phyloP scores from a whole-genome alignment of 345 rosid genomes.

The Eucalyptus virginea region DNA sequence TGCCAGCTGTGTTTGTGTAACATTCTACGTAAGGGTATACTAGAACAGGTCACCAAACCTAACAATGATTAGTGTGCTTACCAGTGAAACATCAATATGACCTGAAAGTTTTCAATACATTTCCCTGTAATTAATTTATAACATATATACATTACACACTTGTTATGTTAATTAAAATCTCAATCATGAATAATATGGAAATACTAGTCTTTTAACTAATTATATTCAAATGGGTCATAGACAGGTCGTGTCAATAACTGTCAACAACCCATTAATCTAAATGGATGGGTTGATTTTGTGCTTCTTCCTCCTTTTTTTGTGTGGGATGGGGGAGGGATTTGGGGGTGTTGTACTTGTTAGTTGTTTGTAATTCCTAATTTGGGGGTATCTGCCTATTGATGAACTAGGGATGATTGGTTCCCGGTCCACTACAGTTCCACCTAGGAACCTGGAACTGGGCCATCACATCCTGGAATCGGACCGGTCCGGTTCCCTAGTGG shows the following conservation, averaged over 20 bases:
- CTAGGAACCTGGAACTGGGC: no score
- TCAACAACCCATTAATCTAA: neutral
- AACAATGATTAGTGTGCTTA: neutral
- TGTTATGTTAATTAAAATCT: neutral
- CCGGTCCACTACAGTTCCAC: no score
- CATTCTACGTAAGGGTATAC: neutral
- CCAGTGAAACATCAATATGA: neutral
- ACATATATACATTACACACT: neutral
- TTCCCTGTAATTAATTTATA: neutral
- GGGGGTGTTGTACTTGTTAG: neutral
- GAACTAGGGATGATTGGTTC: no score
- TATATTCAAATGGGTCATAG: neutral
- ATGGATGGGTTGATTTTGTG: neutral
- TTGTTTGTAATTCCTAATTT: neutral
- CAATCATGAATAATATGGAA: neutral
- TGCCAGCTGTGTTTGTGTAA: neutral
- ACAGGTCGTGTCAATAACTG: neutral
- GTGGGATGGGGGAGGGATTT: neutral
- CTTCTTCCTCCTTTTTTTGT: neutral
- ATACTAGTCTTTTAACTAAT: neutral
- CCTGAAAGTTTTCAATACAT: neutral
- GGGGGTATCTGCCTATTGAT: neutral
- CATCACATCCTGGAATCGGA: no score
- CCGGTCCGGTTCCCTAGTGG: neutral
- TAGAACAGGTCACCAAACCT: neutral